Evolutionary conservation across 176 grass and related monocot genomes (phyloP), one percentile per base, ranked within the genome.

Genomic region (Avena eriantha): DNA sequence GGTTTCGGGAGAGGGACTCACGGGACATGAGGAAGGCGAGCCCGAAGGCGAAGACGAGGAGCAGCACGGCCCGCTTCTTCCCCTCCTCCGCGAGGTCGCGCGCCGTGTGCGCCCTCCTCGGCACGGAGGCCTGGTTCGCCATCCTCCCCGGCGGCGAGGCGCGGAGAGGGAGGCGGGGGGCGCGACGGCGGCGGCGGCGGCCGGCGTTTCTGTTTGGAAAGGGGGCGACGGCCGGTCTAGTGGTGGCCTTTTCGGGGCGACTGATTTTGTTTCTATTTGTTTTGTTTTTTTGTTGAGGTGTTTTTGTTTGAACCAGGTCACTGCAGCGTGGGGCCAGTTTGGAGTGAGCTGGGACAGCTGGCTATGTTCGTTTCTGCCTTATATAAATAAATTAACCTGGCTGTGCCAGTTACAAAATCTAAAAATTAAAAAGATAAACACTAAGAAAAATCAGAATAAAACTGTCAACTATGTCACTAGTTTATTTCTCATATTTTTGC

Each of bases 11-110:
- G 26, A 50, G 46, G 19, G 47, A 43, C 89, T 91, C 89, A 91
- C 89, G 81, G 81, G 89, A 87, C 89, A 91, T 88, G 69, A 91
- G 81, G 76, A 91, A 91, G 35, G 89, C 85, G 60, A 91, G 85
- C 1, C 89, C 89, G 60, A 81, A 91, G 77, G 77, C 81, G 85
- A 91, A 84, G 76, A 91, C 77, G 69, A 91, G 89, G 69, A 91
- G 81, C 76, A 91, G 81, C 60, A 91, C 85, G 76, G 85, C 77
- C 41, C 89, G 89, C 85, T 91, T 88, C 89, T 91, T 91, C 76
- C 85, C 89, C 85, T 91, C 89, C 49, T 91, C 89, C 31, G 60
- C 81, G n/a, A 91, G 89, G 81, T 91, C 89, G 46, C 81, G 89
- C 26, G 76, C 48, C 76, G 89, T 88, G 47, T 60, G 92, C 76